Conservation (phyloP, 768 basidiomycete genomes). For the Serendipita sp. region DNA sequence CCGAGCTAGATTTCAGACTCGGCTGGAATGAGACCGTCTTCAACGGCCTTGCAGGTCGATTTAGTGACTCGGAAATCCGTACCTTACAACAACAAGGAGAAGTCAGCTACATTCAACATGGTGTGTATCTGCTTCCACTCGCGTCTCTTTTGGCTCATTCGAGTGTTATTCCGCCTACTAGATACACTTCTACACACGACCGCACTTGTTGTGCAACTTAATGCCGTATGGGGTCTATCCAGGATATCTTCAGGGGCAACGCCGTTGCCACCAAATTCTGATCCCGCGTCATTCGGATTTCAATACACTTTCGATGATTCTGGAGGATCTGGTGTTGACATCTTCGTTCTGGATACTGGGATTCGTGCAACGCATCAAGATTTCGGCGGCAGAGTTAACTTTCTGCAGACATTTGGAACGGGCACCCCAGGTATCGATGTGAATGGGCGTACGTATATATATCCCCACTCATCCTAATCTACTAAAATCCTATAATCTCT, state of each 20-base stretch:
- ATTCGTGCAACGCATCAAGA: slow-evolving; percentile 1
- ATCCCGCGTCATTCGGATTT: not conserved
- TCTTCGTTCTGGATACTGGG: slow-evolving; percentile 1
- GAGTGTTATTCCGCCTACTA: not conserved
- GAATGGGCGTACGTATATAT: not conserved
- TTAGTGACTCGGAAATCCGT: not conserved
- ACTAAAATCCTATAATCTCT: not conserved
- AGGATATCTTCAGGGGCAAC: not conserved
- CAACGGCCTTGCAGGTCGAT: not conserved
- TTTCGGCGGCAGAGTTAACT: not conserved
- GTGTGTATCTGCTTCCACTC: not conserved
- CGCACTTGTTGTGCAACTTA: not conserved
- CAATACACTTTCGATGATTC: not conserved
- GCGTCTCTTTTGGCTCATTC: too few species aligned
- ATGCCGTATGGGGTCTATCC: not conserved
- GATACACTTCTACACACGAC: not conserved
- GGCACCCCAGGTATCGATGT: not conserved
- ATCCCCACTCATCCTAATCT: not conserved
- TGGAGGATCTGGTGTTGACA: not conserved
- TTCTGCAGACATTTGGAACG: not conserved
- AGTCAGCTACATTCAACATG: not conserved
- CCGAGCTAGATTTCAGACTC: not conserved
- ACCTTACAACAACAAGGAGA: not conserved
- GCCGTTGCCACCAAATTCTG: not conserved
- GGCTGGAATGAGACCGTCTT: not conserved